These are phyloP conservation scores for Mediolabrus comicus DNA, from an alignment of 108 stramenopile genomes.

Conservation along the genomic window DNA sequence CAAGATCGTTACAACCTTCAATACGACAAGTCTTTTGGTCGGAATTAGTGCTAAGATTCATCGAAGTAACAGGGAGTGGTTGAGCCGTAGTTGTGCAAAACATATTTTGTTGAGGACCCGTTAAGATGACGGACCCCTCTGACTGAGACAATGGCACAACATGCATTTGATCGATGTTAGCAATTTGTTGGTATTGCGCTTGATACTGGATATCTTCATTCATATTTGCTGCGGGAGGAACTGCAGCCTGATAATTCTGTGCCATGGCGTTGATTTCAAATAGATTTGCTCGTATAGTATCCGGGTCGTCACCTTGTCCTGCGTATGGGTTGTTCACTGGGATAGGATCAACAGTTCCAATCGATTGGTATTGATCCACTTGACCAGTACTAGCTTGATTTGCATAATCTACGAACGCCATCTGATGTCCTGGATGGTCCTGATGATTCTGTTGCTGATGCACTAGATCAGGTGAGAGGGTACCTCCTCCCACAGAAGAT, in stretches of 20 bases:
- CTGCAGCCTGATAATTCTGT: conserved; percentile 7
- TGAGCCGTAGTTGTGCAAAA: conserved; percentile 27
- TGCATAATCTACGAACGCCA: conserved; percentile 5
- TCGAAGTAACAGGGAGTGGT: conserved; percentile 10
- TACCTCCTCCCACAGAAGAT: background rate
- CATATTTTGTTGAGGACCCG: conserved; percentile 23
- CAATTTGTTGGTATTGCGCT: background rate
- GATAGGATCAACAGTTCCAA: background rate
- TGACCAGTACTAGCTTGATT: background rate
- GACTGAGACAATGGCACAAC: conserved; percentile 20
- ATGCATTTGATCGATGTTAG: background rate
- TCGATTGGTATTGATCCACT: conserved; percentile 11
- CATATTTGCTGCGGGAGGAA: background rate
- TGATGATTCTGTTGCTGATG: conserved; percentile 7
- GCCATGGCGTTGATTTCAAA: conserved; percentile 50
- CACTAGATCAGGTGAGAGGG: background rate
- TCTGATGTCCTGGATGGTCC: background rate
- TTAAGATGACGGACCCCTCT: conserved; percentile 8
- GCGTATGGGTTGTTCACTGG: background rate
- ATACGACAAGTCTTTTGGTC: conserved; percentile 62
- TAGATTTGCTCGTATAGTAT: conserved; percentile 27
- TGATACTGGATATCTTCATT: background rate
- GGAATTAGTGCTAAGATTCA: conserved; percentile 7
- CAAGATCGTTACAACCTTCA: conserved; percentile 68
- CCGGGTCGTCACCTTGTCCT: conserved; percentile 17